Conservation (phyloP, 2,329 filamentous ascomycete genomes). For the Escovopsis sp. region DNA sequence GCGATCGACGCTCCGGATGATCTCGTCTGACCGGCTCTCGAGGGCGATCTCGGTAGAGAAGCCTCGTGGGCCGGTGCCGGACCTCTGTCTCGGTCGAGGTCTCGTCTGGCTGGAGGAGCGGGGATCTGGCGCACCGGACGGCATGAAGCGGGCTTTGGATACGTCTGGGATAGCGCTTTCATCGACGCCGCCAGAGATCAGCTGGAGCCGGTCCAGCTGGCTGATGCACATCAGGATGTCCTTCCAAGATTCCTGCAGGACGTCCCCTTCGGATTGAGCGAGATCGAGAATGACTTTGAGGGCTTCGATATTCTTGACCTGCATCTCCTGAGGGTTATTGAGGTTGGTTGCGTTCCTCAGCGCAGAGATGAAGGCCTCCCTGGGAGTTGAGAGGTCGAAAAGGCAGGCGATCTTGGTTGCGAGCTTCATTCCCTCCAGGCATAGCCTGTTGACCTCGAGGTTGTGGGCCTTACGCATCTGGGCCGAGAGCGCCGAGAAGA, state of each 20-base stretch:
- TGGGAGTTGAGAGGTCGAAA: slow-evolving; percentile 84
- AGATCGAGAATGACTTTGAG: slow-evolving; percentile 84
- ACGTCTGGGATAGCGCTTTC: slow-evolving; percentile 88
- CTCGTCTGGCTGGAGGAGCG: slow-evolving; percentile 54
- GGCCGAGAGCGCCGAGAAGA: slow-evolving; percentile 85
- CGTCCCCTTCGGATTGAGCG: slow-evolving; percentile 82
- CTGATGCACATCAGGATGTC: slow-evolving; percentile 92
- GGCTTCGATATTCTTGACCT: slow-evolving; percentile 91
- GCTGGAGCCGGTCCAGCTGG: slow-evolving; percentile 85
- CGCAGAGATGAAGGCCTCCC: slow-evolving; percentile 88
- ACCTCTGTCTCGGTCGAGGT: slow-evolving; percentile 30
- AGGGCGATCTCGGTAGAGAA: slow-evolving; percentile 71
- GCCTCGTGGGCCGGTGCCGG: slow-evolving; percentile 46
- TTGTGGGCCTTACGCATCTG: slow-evolving; percentile 91
- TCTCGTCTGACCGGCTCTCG: slow-evolving; percentile 83
- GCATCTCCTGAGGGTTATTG: slow-evolving; percentile 89
- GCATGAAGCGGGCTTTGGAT: slow-evolving; percentile 61
- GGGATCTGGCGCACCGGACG: slow-evolving; percentile 39
- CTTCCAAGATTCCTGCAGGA: slow-evolving; percentile 82
- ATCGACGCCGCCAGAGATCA: slow-evolving; percentile 88
- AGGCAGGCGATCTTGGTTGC: slow-evolving; percentile 86
- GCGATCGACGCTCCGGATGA: slow-evolving; percentile 81
- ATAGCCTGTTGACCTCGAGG: slow-evolving; percentile 78
- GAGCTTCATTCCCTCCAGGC: slow-evolving; percentile 89
- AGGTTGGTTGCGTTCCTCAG: slow-evolving; percentile 89